phyloP scores from a whole-genome alignment of 768 basidiomycete species.

The Termitomyces sp. region DNA sequence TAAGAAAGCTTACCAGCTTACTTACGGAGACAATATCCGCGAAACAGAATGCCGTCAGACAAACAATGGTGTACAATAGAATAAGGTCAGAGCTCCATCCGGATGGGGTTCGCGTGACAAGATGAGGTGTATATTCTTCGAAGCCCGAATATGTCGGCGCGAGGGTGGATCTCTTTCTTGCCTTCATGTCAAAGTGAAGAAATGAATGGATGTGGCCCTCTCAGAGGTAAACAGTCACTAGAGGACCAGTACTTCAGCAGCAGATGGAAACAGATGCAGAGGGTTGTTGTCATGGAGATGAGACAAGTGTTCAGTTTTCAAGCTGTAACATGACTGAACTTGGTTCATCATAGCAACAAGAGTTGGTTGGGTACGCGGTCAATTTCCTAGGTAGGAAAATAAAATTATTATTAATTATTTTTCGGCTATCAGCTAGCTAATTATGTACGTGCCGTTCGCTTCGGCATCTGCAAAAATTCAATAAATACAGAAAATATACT shows the following conservation, averaged over 20 bases:
- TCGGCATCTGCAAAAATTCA: not conserved
- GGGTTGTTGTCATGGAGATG: constrained; percentile 10
- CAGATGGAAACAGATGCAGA: constrained; percentile 6
- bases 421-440: constrained; percentile 4
- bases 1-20: constrained; percentile 17
- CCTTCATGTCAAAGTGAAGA: constrained; percentile 4
- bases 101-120: constrained; percentile 11
- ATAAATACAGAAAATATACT: not conserved
- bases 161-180: constrained; percentile 1
- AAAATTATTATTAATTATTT: constrained; percentile 1
- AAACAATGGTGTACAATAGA: constrained; percentile 13
- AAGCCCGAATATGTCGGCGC: constrained; percentile 21
- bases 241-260: not conserved
- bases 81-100: constrained; percentile 7
- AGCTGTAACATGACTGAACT: constrained; percentile 5
- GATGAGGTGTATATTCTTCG: constrained; percentile 2
- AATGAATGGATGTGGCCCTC: not conserved
- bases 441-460: not conserved
- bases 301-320: not conserved
- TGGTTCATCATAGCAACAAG: constrained; percentile 4
- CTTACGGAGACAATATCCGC: constrained; percentile 16
- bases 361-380: not conserved
- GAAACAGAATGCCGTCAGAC: constrained; percentile 21
- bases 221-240: not conserved
- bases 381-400: constrained; percentile 10